Conservation (phyloP, 768 basidiomycete genomes). For the Pleurotus cornucopiae region DNA sequence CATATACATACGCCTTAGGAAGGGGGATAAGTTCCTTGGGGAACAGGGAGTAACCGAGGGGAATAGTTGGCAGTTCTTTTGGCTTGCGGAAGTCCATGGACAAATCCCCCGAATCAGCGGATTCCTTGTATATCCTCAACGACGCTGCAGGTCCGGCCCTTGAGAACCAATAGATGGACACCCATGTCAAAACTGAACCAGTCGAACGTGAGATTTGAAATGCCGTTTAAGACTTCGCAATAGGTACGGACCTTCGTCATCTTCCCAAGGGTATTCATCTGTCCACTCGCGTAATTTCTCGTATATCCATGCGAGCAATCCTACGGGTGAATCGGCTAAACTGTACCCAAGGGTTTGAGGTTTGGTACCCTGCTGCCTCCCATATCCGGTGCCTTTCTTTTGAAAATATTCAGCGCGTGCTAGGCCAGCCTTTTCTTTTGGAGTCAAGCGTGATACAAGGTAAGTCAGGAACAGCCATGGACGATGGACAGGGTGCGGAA, state of each 20-base stretch:
- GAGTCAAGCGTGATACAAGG: neutral
- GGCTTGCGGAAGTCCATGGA: neutral
- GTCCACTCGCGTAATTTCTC: constrained; percentile 46
- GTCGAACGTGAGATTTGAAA: neutral
- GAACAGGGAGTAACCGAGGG: constrained; percentile 13
- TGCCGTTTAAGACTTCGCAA: neutral
- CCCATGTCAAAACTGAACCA: constrained; percentile 54
- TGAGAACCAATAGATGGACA: constrained; percentile 61
- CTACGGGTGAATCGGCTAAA: constrained; percentile 41
- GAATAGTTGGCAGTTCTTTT: neutral
- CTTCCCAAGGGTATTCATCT: constrained; percentile 51
- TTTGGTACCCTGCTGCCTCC: constrained; percentile 23
- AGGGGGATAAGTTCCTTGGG: constrained; percentile 23
- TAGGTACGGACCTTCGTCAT: constrained; percentile 21
- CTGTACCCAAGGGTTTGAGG: constrained; percentile 37
- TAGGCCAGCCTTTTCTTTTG: constrained; percentile 28
- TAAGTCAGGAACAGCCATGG: constrained; percentile 4
- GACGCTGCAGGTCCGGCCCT: constrained; percentile 55
- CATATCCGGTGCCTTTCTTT: constrained; percentile 21
- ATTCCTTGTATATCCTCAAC: constrained; percentile 54
- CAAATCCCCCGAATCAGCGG: constrained; percentile 12
- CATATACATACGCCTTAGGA: constrained; percentile 26
- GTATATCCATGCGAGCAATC: constrained; percentile 40
- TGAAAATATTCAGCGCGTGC: constrained; percentile 24
- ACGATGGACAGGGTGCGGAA: constrained; percentile 2